These are phyloP conservation scores for Ichthyophthirius multifiliis DNA, from an alignment of 169 alveolate species.

Conservation along the genomic window DNA sequence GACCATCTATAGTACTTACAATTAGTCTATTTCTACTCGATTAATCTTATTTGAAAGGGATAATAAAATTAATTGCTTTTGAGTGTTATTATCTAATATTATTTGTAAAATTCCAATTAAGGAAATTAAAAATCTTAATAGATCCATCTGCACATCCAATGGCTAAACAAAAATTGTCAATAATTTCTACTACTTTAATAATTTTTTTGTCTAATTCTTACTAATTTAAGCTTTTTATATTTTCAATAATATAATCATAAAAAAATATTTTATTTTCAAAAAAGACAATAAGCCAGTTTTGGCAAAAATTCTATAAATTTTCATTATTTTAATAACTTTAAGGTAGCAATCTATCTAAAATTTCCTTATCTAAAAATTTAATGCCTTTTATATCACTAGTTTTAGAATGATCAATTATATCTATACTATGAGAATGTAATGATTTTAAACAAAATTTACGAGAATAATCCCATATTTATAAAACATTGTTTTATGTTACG, in stretches of 20 bases:
- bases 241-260: conserved; percentile 26
- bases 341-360: conserved; percentile 18
- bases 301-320: neutral
- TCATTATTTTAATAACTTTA: neutral
- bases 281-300: conserved; percentile 15
- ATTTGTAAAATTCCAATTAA: neutral
- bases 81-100: conserved; percentile 26
- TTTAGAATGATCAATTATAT: conserved; percentile 15
- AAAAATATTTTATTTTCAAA: conserved; percentile 23
- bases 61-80: conserved; percentile 15
- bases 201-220: conserved; percentile 17
- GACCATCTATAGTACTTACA: conserved; percentile 29
- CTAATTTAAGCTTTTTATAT: neutral
- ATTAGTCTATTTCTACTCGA: conserved; percentile 29
- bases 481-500: conserved; percentile 14
- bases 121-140: conserved; percentile 33
- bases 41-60: conserved; percentile 24
- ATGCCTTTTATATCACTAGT: conserved; percentile 8
- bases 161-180: conserved; percentile 26
- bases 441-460: conserved; percentile 23
- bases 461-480: conserved; percentile 38
- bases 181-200: conserved; percentile 16
- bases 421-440: neutral
- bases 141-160: conserved; percentile 31
- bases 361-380: conserved; percentile 22